Conservation (phyloP, 257 asterid genomes). For the Capsicum baccatum region DNA sequence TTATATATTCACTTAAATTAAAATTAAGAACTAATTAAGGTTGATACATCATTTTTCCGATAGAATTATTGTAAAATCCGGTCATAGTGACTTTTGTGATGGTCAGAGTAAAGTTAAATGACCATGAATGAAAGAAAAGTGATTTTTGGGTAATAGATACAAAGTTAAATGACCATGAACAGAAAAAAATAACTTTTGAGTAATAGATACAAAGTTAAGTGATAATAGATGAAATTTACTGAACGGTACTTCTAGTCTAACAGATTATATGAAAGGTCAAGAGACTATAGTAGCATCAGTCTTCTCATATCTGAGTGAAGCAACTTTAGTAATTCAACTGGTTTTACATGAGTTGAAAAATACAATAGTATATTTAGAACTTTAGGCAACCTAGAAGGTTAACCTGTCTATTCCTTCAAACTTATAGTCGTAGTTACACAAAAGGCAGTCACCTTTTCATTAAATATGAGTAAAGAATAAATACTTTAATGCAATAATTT, state of each 20-base stretch:
- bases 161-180: too few species aligned
- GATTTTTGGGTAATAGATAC: too few species aligned
- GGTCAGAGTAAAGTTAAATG: too few species aligned
- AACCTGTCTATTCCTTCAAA: background rate
- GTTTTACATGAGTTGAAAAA: background rate
- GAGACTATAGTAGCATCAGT: background rate
- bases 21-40: too few species aligned
- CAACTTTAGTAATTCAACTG: background rate
- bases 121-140: too few species aligned
- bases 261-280: background rate
- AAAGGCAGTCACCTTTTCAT: background rate
- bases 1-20: too few species aligned
- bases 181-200: too few species aligned
- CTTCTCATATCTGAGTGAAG: background rate
- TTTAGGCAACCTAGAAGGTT: background rate
- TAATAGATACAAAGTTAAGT: too few species aligned
- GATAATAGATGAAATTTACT: too few species aligned
- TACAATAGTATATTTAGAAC: background rate
- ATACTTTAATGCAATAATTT: background rate
- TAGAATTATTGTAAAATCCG: too few species aligned
- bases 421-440: background rate
- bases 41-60: too few species aligned
- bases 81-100: too few species aligned
- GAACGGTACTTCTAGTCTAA: background rate
- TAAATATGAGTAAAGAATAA: background rate